Evolutionary conservation across 2,329 filamentous ascomycete genomes (phyloP), one percentile per base, ranked within the genome.

Genomic region (Monosporascus cannonballus): DNA sequence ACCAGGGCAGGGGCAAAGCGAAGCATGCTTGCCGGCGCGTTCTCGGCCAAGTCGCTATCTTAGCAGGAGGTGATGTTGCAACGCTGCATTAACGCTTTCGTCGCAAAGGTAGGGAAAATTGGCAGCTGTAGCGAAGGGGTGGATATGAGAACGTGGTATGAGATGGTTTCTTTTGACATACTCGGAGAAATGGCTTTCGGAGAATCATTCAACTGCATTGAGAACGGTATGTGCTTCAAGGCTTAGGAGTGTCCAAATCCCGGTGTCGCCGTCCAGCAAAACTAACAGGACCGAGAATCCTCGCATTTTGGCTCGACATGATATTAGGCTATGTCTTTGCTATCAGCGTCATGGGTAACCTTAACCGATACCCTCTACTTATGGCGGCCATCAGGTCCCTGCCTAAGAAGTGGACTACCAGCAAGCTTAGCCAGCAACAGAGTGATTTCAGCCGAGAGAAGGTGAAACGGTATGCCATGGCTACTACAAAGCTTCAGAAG

Each of bases 111-210:
- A 20, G 45, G 47, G 22, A 38, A 52, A 24, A 34, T 20, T 7
- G 52, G 49, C 4, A 42, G 49, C 6, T 22, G n/a, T 3, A 37
- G 48, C 3, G 25, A 51, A 17, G 53, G 53, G 8, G 30, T 58
- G 51, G 47, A 57, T 25, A 41, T 59, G 37, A 54, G 45, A 3
- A 53, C 48, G 51, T 57, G 41, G 56, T 58, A 45, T 47, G 41
- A 53, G 6, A 51, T 48, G 48, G 30, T 25, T 11, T 30, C 49
- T 3, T 56, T 56, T 42, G 54, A 56, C 41, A 54, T 56, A 18
- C 41, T 56, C 4, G 54, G 54, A 24, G 51, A 54, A 41, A 49
- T 56, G 47, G 51, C 54, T 6, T 56, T 54, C 36, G 54, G 54
- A 8, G 54, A 56, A 30, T 30, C 36, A 3, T 56, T 56, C 47